Percentiles rank a stretch among this genome's conserved stretches.
phyloP scores from a whole-genome alignment of 208 protist species.

The Leishmania lainsoni region DNA sequence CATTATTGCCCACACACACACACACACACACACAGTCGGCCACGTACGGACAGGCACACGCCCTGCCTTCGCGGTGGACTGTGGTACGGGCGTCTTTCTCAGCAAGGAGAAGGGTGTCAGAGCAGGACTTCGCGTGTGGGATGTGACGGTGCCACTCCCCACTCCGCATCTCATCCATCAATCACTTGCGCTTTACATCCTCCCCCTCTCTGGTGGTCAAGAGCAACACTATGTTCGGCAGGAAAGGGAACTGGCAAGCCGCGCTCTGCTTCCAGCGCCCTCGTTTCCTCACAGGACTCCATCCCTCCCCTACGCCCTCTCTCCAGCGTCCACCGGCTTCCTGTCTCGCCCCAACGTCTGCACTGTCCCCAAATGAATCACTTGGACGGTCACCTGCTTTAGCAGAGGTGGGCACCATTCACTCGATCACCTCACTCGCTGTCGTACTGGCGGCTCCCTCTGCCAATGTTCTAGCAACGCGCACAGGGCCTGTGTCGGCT shows the following conservation, averaged over 20 bases:
- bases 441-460: constrained; percentile 2
- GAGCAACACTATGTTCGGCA: background rate
- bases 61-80: background rate
- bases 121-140: background rate
- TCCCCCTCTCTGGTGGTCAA: too few relatives aligned
- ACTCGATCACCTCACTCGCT: background rate
- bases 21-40: background rate
- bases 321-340: background rate
- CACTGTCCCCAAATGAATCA: background rate
- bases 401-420: background rate
- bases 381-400: background rate
- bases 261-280: background rate
- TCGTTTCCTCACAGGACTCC: background rate
- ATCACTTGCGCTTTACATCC: background rate
- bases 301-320: background rate
- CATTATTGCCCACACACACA: too few relatives aligned
- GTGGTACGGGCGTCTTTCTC: background rate
- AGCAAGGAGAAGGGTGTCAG: background rate
- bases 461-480: background rate
- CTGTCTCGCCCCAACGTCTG: background rate
- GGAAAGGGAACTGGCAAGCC: constrained; percentile 1
- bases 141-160: background rate
- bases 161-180: background rate
- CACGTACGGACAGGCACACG: background rate
- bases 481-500: background rate